These are phyloP conservation scores for Daldinia bambusicola DNA, from an alignment of 495 filamentous ascomycete species.

Conservation along the genomic window DNA sequence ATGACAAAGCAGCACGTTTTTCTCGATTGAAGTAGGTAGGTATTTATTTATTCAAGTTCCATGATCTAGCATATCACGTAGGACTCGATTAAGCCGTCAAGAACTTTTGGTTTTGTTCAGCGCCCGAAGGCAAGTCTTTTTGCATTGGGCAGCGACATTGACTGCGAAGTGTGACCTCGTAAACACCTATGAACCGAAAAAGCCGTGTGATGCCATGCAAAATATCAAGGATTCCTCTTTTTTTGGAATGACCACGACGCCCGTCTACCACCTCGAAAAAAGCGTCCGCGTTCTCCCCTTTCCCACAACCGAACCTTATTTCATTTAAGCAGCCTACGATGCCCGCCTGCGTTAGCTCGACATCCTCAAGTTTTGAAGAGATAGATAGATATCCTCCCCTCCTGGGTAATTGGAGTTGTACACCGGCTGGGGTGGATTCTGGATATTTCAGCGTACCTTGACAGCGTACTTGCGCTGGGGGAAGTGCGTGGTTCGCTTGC, in stretches of 20 bases:
- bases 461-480: constrained; percentile 98
- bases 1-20: too few relatives aligned
- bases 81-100: neutral
- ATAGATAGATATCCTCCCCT: neutral
- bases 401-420: neutral
- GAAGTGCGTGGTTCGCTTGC: constrained; percentile 95
- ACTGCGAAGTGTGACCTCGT: constrained; percentile 50
- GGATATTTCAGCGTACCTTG: constrained; percentile 71
- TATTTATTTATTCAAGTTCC: neutral
- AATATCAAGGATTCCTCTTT: constrained; percentile 50
- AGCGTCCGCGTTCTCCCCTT: constrained; percentile 39
- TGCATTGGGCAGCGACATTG: constrained; percentile 52
- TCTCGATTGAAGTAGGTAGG: neutral
- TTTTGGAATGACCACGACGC: constrained; percentile 51
- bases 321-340: constrained; percentile 45
- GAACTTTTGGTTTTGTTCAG: constrained; percentile 25
- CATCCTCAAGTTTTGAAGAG: neutral
- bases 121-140: constrained; percentile 48
- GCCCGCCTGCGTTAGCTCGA: constrained; percentile 17
- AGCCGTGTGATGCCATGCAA: constrained; percentile 54
- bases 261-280: constrained; percentile 37
- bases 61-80: constrained; percentile 13
- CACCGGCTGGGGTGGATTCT: neutral
- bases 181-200: constrained; percentile 55
- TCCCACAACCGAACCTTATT: constrained; percentile 29